A percentile compares a stretch with the other conserved stretches of the same genome.
Evolutionary conservation across 2,329 filamentous ascomycete species (phyloP).

Genomic region (Tolypocladium tundrense): DNA sequence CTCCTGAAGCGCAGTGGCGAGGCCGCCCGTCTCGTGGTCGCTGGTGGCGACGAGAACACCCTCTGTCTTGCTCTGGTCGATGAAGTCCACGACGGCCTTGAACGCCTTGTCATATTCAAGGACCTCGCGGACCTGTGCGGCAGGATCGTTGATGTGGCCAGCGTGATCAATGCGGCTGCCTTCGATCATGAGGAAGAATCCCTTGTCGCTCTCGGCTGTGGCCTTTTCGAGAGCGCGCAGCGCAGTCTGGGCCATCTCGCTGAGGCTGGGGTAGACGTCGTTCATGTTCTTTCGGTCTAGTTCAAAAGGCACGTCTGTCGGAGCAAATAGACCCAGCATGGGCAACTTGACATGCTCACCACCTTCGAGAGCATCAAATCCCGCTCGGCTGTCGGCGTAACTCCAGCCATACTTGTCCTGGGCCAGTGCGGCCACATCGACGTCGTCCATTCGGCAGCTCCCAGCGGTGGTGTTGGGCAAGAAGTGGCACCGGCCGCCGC

Average conservation of each 20-base stretch:
- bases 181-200: slow-evolving; percentile 98
- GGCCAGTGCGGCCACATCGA: slow-evolving; percentile 66
- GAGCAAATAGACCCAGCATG: slow-evolving; percentile 75
- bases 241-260: slow-evolving; percentile 83
- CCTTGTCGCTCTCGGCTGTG: slow-evolving; percentile 74
- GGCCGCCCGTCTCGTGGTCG: slow-evolving; percentile 91
- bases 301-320: slow-evolving; percentile 80
- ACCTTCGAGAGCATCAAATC: slow-evolving; percentile 63
- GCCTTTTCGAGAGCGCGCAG: slow-evolving; percentile 70
- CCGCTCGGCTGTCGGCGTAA: slow-evolving; percentile 61
- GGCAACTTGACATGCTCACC: slow-evolving; percentile 66
- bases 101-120: slow-evolving; percentile 91
- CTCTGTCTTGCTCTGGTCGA: slow-evolving; percentile 61
- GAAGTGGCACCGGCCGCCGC: slow-evolving; percentile 89
- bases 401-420: slow-evolving; percentile 67
- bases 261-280: slow-evolving; percentile 75
- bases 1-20: slow-evolving; percentile 65
- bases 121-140: slow-evolving; percentile 81
- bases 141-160: slow-evolving; percentile 75
- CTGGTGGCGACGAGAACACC: slow-evolving; percentile 82
- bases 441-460: slow-evolving; percentile 72
- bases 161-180: slow-evolving; percentile 94
- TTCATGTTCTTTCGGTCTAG: slow-evolving; percentile 75
- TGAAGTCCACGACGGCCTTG: slow-evolving; percentile 71
- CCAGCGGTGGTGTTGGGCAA: slow-evolving; percentile 68